These are phyloP conservation scores for Plectosphaerella sp. DNA, from an alignment of 2,329 filamentous ascomycete genomes.

Conservation along the genomic window DNA sequence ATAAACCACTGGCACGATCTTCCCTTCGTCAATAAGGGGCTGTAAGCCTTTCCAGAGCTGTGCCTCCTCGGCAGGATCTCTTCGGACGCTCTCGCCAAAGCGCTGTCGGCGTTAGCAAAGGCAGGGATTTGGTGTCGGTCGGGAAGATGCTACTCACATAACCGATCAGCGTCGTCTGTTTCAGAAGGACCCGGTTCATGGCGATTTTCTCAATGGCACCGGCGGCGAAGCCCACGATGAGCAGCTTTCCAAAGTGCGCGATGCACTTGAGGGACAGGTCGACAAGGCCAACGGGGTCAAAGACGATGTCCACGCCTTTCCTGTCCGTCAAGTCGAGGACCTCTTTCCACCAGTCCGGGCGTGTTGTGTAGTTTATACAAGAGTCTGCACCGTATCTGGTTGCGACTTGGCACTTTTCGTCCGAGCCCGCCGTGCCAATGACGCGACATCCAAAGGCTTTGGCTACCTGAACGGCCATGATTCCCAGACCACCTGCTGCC, in stretches of 20 bases:
- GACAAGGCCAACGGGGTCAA: conserved; percentile 54
- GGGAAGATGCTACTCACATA: conserved; percentile 33
- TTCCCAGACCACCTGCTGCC: conserved; percentile 50
- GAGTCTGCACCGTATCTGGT: conserved; percentile 31
- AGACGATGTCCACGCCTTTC: conserved; percentile 51
- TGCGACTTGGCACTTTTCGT: conserved; percentile 37
- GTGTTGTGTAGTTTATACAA: conserved; percentile 33
- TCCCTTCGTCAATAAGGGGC: conserved; percentile 38
- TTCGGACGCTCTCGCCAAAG: conserved; percentile 51
- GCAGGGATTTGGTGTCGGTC: background rate
- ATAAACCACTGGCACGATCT: conserved; percentile 47
- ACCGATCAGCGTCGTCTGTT: conserved; percentile 46
- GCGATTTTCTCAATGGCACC: conserved; percentile 73
- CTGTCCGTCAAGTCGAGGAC: conserved; percentile 42
- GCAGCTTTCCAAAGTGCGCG: conserved; percentile 46
- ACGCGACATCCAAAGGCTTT: conserved; percentile 47
- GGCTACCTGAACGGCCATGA: conserved; percentile 52
- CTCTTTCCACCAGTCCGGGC: conserved; percentile 41
- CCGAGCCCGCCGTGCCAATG: conserved; percentile 45
- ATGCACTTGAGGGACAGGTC: conserved; percentile 49
- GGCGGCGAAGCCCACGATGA: conserved; percentile 50
- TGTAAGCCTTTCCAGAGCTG: conserved; percentile 47
- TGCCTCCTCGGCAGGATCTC: conserved; percentile 39
- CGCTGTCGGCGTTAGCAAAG: conserved; percentile 25
- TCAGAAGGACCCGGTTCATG: conserved; percentile 50